Evolutionary conservation across 169 alveolate species (phyloP).

Genomic region (Plasmodium yoelii): DNA sequence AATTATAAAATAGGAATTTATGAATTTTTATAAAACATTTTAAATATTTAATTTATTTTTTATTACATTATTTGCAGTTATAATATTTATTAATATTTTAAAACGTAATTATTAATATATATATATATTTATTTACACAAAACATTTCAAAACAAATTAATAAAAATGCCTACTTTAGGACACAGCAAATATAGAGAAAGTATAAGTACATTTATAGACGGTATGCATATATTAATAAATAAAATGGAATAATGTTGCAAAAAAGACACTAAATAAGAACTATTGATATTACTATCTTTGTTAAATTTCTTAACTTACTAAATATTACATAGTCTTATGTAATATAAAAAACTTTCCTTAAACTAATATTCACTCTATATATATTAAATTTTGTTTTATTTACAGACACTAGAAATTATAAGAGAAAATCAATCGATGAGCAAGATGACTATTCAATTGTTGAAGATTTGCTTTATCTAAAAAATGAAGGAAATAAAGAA

Average conservation of each 20-base stretch:
- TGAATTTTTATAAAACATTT: constrained; percentile 10
- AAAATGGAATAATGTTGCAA: not conserved
- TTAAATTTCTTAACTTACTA: not conserved
- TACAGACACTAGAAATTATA: constrained; percentile 59
- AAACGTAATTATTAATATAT: not conserved
- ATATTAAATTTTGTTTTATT: not conserved
- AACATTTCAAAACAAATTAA: constrained; percentile 3
- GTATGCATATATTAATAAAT: constrained; percentile 27
- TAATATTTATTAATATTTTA: not conserved
- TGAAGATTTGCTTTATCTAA: constrained; percentile 49
- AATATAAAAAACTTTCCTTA: not conserved
- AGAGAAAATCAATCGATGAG: constrained; percentile 73
- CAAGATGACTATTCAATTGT: constrained; percentile 56
- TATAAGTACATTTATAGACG: constrained; percentile 52
- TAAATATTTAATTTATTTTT: constrained; percentile 21
- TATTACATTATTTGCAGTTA: constrained; percentile 8
- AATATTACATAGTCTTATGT: not conserved
- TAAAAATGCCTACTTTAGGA: constrained; percentile 75
- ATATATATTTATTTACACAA: constrained; percentile 26
- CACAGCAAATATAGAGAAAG: constrained; percentile 44
- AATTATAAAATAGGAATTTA: constrained; percentile 19
- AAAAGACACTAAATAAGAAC: constrained; percentile 1
- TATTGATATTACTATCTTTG: not conserved
- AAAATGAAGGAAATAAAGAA: constrained; percentile 35
- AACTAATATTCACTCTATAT: not conserved